Evolutionary conservation across 2,329 filamentous ascomycete species (phyloP), one percentile per base, ranked within the genome.

Genomic region (Diaporthe capsici): DNA sequence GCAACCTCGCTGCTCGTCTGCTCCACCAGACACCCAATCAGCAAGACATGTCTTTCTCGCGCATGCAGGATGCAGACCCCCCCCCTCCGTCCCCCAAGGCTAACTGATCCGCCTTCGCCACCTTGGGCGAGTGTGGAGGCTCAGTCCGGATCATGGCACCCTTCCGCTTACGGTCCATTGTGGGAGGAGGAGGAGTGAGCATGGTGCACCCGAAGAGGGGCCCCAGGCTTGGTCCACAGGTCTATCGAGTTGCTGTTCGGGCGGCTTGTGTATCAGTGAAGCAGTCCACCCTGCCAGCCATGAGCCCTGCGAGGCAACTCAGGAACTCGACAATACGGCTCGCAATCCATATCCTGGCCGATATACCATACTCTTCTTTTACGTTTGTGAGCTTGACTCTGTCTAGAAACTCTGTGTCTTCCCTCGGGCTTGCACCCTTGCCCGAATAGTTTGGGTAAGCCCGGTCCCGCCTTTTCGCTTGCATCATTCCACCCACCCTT

Each of bases 91-190:
- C 28, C 47, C 28, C 13, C 22, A 47, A 53, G 60, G 37, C 73
- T 71, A 75, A 70, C 34, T 28, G 61, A 57, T 47, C 44, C 75
- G 15, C 60, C 70, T 60, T 76, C 61, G 73, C 75, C 75, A 75
- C 75, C 63, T 25, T 63, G 39, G 44, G 49, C 47, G 55, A 76
- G 17, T 15, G 28, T 57, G 31, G 51, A 58, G 58, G 42, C 71
- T 53, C 57, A 31, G 53, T 63, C 39, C 47, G 34, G 71, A 42
- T 25, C 58, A 63, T 65, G 57, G 34, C 70, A 60, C 34, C 44
- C 39, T 72, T 28, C 49, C 71, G 71, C 71, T 73, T 55, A 72
- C 55, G 47, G 55, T 20, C 55, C 57, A 61, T 37, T 25, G 13
- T 72, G 39, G 31, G 57, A 28, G 31, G 57, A 28, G 5, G 37